These are phyloP conservation scores for Pinus taeda DNA, from an alignment of 75 land plant genomes.

Conservation along the genomic window DNA sequence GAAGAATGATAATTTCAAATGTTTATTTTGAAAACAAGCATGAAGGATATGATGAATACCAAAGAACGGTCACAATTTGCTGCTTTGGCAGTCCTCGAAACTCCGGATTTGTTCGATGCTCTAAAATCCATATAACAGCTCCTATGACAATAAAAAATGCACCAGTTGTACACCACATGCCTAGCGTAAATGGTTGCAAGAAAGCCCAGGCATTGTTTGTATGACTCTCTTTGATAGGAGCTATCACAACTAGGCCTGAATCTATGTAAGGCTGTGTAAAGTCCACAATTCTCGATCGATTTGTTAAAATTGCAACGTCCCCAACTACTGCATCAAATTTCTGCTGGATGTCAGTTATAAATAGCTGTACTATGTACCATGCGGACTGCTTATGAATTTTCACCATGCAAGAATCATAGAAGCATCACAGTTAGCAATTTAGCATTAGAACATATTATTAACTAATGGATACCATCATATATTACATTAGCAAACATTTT, in stretches of 20 bases:
- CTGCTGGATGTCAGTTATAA: constrained; percentile 23
- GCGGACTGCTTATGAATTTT: not conserved
- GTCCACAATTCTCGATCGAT: constrained; percentile 63
- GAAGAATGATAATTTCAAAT: not conserved
- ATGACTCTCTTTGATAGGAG: constrained; percentile 32
- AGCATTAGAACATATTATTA: no score
- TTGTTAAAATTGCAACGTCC: constrained; percentile 65
- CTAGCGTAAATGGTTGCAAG: constrained; percentile 78
- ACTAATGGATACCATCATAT: no score
- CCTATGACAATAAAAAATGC: constrained; percentile 86
- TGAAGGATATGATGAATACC: constrained; percentile 43
- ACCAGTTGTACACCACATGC: constrained; percentile 90
- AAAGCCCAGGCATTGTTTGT: constrained; percentile 69
- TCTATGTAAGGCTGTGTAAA: constrained; percentile 70
- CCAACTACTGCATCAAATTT: constrained; percentile 69
- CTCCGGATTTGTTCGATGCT: constrained; percentile 80
- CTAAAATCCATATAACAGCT: constrained; percentile 88
- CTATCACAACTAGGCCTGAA: constrained; percentile 76
- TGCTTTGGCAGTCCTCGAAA: constrained; percentile 92
- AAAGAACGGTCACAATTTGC: constrained; percentile 79
- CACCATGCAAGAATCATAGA: constrained; percentile 13
- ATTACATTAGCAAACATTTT: not conserved
- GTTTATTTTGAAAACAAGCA: not conserved
- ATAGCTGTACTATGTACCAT: not conserved
- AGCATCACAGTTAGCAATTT: not conserved